Percentiles rank a stretch among this genome's conserved stretches.
Conservation (phyloP, 805 yeast genomes). For the Myxozyma lipomycoides region DNA sequence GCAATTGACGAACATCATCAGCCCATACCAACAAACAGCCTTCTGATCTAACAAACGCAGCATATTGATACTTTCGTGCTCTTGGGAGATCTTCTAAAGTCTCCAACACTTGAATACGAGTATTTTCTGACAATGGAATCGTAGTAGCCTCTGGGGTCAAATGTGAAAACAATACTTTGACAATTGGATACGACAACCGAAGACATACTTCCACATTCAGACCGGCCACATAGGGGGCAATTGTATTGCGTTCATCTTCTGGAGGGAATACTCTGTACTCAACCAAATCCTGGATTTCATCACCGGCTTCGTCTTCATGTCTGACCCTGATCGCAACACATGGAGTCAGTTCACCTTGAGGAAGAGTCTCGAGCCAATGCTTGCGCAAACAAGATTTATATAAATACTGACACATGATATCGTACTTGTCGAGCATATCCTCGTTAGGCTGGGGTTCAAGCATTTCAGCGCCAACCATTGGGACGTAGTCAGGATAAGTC, state of each 20-base stretch:
- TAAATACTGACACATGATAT: conserved; percentile 19
- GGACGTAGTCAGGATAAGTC: background rate
- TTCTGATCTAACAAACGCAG: conserved; percentile 18
- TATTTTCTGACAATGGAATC: conserved; percentile 16
- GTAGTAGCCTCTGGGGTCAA: conserved; percentile 10
- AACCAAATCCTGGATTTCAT: background rate
- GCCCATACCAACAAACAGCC: conserved; percentile 20
- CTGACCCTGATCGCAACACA: conserved; percentile 11
- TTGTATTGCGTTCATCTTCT: background rate
- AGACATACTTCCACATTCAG: conserved; percentile 18
- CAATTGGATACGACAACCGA: conserved; percentile 11
- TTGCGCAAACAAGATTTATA: conserved; percentile 13
- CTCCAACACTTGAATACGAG: conserved; percentile 21
- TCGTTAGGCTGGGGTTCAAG: background rate
- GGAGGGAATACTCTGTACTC: conserved; percentile 15
- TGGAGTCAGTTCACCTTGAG: conserved; percentile 3
- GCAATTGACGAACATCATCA: conserved; percentile 10
- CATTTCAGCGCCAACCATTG: background rate
- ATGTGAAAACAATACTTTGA: conserved; percentile 15
- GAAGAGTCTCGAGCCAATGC: conserved; percentile 17
- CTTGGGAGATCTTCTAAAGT: conserved; percentile 17
- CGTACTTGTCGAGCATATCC: conserved; percentile 14
- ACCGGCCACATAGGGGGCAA: conserved; percentile 15
- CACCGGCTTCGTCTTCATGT: conserved; percentile 1
- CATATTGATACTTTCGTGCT: conserved; percentile 17